Evolutionary conservation across 1,284 basidiomycete species (phyloP).

Genomic region (Athelia psychrophila): DNA sequence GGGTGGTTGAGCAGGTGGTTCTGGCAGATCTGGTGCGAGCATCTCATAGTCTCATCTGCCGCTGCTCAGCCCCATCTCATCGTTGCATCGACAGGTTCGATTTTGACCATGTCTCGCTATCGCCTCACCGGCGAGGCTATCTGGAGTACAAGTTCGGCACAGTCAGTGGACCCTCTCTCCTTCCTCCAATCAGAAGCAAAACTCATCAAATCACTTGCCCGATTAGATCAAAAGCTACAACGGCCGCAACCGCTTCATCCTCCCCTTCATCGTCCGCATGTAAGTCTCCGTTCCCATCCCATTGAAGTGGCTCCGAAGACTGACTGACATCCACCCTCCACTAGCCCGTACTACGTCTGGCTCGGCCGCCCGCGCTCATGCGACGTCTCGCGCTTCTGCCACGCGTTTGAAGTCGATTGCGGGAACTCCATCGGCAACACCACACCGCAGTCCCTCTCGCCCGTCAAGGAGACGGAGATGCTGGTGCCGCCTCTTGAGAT

Average conservation of each 20-base stretch:
- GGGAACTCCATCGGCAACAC: conserved; percentile 63
- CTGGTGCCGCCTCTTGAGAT: conserved; percentile 36
- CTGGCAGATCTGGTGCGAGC: conserved; percentile 84
- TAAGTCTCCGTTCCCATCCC: conserved; percentile 25
- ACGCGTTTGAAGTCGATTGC: conserved; percentile 71
- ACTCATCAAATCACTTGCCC: conserved; percentile 5
- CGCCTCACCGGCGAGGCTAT: conserved; percentile 70
- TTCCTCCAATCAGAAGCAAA: conserved; percentile 2
- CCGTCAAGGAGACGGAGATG: conserved; percentile 27
- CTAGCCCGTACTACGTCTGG: conserved; percentile 75
- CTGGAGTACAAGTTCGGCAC: conserved; percentile 84
- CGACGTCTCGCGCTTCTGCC: conserved; percentile 56
- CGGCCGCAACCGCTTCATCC: conserved; percentile 69
- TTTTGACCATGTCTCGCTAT: conserved; percentile 74
- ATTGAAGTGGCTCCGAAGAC: too few relatives aligned
- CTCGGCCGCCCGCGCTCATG: conserved; percentile 68
- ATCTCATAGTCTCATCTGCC: conserved; percentile 49
- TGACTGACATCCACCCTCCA: background rate
- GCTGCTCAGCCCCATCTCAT: too few relatives aligned
- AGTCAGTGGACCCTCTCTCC: conserved; percentile 24
- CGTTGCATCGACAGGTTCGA: conserved; percentile 70
- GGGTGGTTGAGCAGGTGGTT: conserved; percentile 79
- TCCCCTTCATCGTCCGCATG: conserved; percentile 71
- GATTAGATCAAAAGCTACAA: conserved; percentile 69
- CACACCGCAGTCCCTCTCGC: conserved; percentile 36